These are phyloP conservation scores for Agrocybe praecox DNA, from an alignment of 768 basidiomycete genomes.

Conservation along the genomic window DNA sequence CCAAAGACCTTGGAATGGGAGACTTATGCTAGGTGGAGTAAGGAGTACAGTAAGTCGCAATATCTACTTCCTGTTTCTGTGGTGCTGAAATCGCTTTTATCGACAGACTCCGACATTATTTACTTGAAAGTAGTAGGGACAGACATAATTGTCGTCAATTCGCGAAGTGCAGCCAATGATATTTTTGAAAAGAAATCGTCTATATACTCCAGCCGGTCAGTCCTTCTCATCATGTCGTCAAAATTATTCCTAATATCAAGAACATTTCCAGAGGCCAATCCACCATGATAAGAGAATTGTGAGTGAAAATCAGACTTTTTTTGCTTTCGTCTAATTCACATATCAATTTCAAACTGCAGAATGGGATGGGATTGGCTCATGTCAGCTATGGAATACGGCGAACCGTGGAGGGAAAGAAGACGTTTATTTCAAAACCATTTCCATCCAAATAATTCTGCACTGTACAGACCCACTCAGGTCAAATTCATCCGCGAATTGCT, in stretches of 20 bases:
- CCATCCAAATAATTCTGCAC: constrained; percentile 28
- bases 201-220: constrained; percentile 7
- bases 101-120: constrained; percentile 3
- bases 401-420: constrained; percentile 41
- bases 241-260: not conserved
- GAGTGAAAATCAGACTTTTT: not conserved
- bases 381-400: constrained; percentile 40
- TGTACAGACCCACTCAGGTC: constrained; percentile 31
- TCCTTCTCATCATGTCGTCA: not conserved
- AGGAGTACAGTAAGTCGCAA: not conserved
- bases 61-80: not conserved
- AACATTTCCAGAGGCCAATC: constrained; percentile 1
- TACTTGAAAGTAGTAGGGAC: not conserved
- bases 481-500: constrained; percentile 34
- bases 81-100: not conserved
- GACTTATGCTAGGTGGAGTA: constrained; percentile 24
- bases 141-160: constrained; percentile 1
- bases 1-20: constrained; percentile 21
- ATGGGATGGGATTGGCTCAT: constrained; percentile 45
- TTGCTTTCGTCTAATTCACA: too few species aligned
- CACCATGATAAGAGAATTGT: constrained; percentile 10
- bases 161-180: not conserved
- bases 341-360: constrained; percentile 18
- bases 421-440: constrained; percentile 44
- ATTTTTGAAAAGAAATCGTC: constrained; percentile 7